Evolutionary conservation across 805 yeast genomes (phyloP), one percentile per base, ranked within the genome.

Genomic region (Yamadazyma phyllophila): DNA sequence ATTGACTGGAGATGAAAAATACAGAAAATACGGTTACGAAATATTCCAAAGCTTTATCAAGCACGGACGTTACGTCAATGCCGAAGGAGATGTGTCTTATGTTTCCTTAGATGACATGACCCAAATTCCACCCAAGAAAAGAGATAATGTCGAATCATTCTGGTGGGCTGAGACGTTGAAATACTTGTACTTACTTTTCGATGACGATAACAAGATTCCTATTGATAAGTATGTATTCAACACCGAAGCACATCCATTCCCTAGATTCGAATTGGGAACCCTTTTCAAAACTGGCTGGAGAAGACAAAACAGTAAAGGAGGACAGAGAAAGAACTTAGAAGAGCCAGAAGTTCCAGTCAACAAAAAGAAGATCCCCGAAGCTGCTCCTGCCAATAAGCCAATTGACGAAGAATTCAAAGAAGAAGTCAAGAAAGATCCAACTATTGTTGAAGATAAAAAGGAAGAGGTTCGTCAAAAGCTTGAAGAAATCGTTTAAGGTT

Each of bases 81-180:
- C 63, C 7, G 67, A 67, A 24, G 78, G 75, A 16, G 76, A 70
- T 43, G 61, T 61, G n/a, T 59, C 73, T 4, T 90, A 80, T 62
- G 74, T 88, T 1, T 78, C 86, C 7, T 65, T 90, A 52, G 68
- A 76, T 41, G 88, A 87, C 60, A 91, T 88, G 39, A 79, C 87
- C 1, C 51, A 56, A 2, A 51, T 67, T 7, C 80, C 82, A 29
- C 82, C 91, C 2, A 60, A 59, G n/a, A 58, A 60, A 15, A 66
- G 76, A 44, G 94, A 91, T 63, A 88, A 87, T 59, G 79, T 87
- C 80, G 97, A 90, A 65, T 84, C 95, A 15, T 89, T 88, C 72
- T 91, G 97, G 97, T 73, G 88, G 41, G 91, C 96, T 2, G 97
- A 91, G 63, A 91, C 97, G 3, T 75, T 91, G 60, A 91, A 91